Evolutionary conservation across 306 rosid genomes (phyloP).

Genomic region (Astragalus membranaceus): DNA sequence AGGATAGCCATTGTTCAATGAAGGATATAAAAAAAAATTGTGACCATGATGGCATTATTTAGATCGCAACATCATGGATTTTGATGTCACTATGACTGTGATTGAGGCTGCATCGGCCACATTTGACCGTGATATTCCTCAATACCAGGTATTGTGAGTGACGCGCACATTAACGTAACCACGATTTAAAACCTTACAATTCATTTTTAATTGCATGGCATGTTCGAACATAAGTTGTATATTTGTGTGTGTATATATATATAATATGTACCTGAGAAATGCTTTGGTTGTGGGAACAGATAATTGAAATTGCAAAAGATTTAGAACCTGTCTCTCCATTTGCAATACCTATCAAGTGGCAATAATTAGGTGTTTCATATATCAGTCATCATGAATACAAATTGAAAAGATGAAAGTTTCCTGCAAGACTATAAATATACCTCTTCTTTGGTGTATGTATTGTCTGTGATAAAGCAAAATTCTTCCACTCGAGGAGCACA

Average conservation of each 20-base stretch:
- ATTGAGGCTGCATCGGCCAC: too few species aligned
- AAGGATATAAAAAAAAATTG: background rate
- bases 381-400: background rate
- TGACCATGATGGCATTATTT: too few species aligned
- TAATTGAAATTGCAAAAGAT: conserved; percentile 59
- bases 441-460: conserved; percentile 72
- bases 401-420: background rate
- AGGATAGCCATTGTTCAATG: background rate
- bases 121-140: too few species aligned
- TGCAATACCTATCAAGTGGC: conserved; percentile 50
- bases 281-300: conserved; percentile 81
- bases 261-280: conserved; percentile 62
- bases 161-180: too few species aligned
- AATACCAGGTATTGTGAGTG: too few species aligned
- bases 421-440: conserved; percentile 25
- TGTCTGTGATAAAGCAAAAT: conserved; percentile 80
- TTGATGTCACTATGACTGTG: too few species aligned
- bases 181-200: too few species aligned
- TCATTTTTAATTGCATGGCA: background rate
- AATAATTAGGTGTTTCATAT: background rate
- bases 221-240: background rate
- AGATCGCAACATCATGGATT: too few species aligned
- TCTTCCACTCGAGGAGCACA: conserved; percentile 76
- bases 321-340: conserved; percentile 72
- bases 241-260: too few species aligned